Conservation (phyloP, 352 stramenopile genomes). For the Pythium phragmiticola region DNA sequence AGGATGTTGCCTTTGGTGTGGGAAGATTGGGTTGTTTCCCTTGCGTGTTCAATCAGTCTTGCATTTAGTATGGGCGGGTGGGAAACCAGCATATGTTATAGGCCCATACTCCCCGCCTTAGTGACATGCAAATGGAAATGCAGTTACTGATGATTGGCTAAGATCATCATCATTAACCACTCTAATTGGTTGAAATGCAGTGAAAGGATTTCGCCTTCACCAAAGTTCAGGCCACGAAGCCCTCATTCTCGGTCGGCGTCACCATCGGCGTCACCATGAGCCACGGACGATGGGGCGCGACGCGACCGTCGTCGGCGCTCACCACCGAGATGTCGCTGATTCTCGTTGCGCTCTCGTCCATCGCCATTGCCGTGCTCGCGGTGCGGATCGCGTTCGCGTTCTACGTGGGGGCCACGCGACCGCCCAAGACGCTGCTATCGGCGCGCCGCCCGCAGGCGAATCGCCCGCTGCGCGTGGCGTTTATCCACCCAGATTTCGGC, state of each 20-base stretch:
- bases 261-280: background rate
- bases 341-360: background rate
- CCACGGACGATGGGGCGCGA: constrained; percentile 15
- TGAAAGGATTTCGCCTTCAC: no score
- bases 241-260: background rate
- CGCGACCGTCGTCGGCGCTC: constrained; percentile 4
- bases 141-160: background rate
- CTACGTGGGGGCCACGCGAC: constrained; percentile 6
- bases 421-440: background rate
- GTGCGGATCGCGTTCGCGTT: constrained; percentile 9
- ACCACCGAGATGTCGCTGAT: constrained; percentile 12
- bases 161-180: background rate
- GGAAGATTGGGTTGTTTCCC: no score
- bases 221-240: no score
- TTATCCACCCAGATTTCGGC: constrained; percentile 98
- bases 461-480: constrained; percentile 76
- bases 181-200: background rate
- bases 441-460: background rate
- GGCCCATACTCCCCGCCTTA: no score
- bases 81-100: background rate
- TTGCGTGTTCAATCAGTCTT: no score
- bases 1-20: no score
- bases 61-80: no score
- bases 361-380: constrained; percentile 3
- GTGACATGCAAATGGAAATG: no score